Evolutionary conservation across 176 grass and related monocot species (phyloP).

Genomic region (Aechmea fasciata): DNA sequence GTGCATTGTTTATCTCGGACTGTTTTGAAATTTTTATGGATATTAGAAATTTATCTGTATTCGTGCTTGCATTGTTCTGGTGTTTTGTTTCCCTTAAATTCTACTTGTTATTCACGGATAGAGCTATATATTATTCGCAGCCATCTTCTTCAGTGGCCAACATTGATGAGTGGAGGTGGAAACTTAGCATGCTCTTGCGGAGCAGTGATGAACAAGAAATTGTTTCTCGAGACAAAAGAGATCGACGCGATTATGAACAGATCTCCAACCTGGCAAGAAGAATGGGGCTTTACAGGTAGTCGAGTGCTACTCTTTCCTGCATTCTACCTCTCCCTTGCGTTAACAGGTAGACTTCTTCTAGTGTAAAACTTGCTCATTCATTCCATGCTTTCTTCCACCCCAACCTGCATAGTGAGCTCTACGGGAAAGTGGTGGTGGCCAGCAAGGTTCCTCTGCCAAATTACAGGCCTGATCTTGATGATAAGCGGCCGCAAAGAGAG

Average conservation of each 20-base stretch:
- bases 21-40: too few species aligned
- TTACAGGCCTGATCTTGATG: constrained; percentile 86
- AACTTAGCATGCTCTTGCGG: constrained; percentile 77
- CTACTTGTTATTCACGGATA: neutral
- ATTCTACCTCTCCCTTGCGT: neutral
- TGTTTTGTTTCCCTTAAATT: neutral
- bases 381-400: neutral
- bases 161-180: constrained; percentile 99
- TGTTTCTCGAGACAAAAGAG: constrained; percentile 80
- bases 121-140: constrained; percentile 20
- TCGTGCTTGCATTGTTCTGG: neutral
- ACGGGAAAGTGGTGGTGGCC: constrained; percentile 82
- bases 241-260: constrained; percentile 78
- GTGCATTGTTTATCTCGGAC: too few species aligned
- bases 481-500: constrained; percentile 91
- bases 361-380: neutral
- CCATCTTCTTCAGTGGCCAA: constrained; percentile 82
- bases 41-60: neutral
- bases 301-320: constrained; percentile 2
- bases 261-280: constrained; percentile 71
- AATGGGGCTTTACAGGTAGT: constrained; percentile 82
- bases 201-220: constrained; percentile 82
- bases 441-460: constrained; percentile 93
- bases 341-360: neutral
- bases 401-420: constrained; percentile 46